These are phyloP conservation scores for Taiozyma onychis DNA, from an alignment of 1,139 yeast genomes.

Conservation along the genomic window DNA sequence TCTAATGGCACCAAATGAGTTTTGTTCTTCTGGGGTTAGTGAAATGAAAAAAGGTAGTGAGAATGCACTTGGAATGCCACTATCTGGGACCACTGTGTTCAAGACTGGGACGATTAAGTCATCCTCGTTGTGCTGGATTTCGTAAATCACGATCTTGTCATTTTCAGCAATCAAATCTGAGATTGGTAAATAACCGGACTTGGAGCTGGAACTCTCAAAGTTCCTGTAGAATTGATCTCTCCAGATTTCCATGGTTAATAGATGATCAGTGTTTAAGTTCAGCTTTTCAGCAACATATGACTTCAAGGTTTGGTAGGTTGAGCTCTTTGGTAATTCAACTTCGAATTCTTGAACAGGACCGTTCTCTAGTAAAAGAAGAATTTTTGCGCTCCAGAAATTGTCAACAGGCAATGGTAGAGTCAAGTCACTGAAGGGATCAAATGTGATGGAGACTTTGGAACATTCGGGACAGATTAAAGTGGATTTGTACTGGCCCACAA, in stretches of 20 bases:
- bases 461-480: slow-evolving; percentile 88
- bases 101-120: slow-evolving; percentile 67
- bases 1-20: slow-evolving; percentile 49
- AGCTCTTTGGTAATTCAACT: slow-evolving; percentile 64
- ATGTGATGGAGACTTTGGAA: slow-evolving; percentile 74
- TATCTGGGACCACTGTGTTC: slow-evolving; percentile 43
- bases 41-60: slow-evolving; percentile 75
- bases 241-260: slow-evolving; percentile 69
- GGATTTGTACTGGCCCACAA: slow-evolving; percentile 87
- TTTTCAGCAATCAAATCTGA: slow-evolving; percentile 59
- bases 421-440: slow-evolving; percentile 90
- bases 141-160: slow-evolving; percentile 69
- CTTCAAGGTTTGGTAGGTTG: slow-evolving; percentile 62
- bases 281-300: slow-evolving; percentile 52
- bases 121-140: slow-evolving; percentile 37
- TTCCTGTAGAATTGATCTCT: slow-evolving; percentile 63
- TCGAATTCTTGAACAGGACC: slow-evolving; percentile 49
- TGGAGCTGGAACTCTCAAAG: slow-evolving; percentile 56
- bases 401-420: slow-evolving; percentile 85
- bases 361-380: slow-evolving; percentile 55
- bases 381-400: slow-evolving; percentile 64
- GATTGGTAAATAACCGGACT: slow-evolving; percentile 57
- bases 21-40: slow-evolving; percentile 41
- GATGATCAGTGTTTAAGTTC: slow-evolving; percentile 34
- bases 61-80: slow-evolving; percentile 40